phyloP scores from a whole-genome alignment of 106 monocot species.

The Dioscorea dumetorum region DNA sequence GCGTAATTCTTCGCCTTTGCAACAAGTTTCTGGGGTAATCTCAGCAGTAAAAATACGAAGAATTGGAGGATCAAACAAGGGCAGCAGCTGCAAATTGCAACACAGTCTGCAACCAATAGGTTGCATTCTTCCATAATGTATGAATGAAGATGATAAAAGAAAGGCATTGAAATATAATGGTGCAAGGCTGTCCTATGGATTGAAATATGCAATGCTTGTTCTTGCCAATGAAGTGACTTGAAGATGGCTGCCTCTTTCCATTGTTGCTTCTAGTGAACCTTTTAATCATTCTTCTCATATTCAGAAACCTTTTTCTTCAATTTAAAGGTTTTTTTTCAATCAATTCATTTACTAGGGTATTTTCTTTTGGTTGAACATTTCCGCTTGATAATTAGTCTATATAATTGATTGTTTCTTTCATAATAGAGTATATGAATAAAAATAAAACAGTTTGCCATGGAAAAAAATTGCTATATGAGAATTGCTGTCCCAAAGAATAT shows the following conservation, averaged over 20 bases:
- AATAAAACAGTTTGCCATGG: too few relatives aligned
- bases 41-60: conserved; percentile 29
- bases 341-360: background rate
- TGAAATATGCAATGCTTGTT: background rate
- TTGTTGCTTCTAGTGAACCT: background rate
- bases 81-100: conserved; percentile 36
- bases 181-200: background rate
- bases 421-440: too few relatives aligned
- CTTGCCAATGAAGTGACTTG: conserved; percentile 4
- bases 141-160: background rate
- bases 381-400: too few relatives aligned
- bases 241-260: background rate
- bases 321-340: background rate
- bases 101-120: conserved; percentile 28
- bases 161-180: background rate
- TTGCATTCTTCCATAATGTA: conserved; percentile 13
- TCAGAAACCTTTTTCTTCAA: background rate
- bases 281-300: background rate
- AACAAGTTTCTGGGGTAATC: conserved; percentile 17
- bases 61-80: conserved; percentile 40
- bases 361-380: background rate
- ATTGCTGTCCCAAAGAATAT: background rate
- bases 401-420: too few relatives aligned
- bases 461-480: background rate
- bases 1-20: conserved; percentile 23